Evolutionary conservation across 768 basidiomycete genomes (phyloP).

Genomic region (Boletus reticulatus): DNA sequence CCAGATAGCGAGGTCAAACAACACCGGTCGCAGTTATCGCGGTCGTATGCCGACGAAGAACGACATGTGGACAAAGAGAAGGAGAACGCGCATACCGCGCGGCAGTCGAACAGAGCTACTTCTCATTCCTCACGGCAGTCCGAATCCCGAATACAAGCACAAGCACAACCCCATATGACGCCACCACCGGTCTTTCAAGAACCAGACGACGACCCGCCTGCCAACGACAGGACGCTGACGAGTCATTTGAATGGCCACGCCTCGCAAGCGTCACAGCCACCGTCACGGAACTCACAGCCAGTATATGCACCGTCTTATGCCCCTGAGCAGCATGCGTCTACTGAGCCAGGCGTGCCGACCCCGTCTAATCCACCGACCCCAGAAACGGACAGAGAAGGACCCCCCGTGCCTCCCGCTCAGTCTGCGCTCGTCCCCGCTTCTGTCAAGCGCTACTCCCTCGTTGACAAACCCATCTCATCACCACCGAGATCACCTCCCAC

Average conservation of each 20-base stretch:
- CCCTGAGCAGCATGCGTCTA: constrained; percentile 7
- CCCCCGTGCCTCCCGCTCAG: constrained; percentile 27
- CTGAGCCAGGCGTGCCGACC: constrained; percentile 8
- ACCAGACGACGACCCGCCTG: constrained; percentile 30
- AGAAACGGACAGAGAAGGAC: constrained; percentile 24
- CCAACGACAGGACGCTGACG: constrained; percentile 3
- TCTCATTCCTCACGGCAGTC: constrained; percentile 38
- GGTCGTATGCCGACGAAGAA: constrained; percentile 40
- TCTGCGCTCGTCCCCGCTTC: constrained; percentile 50
- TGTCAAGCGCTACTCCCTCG: constrained; percentile 77
- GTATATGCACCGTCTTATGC: not conserved
- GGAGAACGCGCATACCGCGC: constrained; percentile 33
- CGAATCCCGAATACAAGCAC: constrained; percentile 26
- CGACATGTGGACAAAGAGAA: constrained; percentile 37
- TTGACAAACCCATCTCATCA: constrained; percentile 60
- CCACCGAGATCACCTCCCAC: constrained; percentile 45
- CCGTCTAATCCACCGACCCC: constrained; percentile 14
- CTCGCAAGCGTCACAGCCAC: constrained; percentile 13
- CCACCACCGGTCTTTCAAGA: constrained; percentile 31
- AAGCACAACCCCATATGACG: constrained; percentile 28
- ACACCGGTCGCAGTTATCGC: constrained; percentile 46
- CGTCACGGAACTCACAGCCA: constrained; percentile 14
- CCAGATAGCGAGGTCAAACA: constrained; percentile 46
- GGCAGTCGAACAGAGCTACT: constrained; percentile 40
- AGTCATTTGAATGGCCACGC: constrained; percentile 10